Percentiles rank a stretch among this genome's conserved stretches.
These are phyloP conservation scores for Globisporangium recalcitrans DNA, from an alignment of 352 stramenopile genomes.

Conservation along the genomic window DNA sequence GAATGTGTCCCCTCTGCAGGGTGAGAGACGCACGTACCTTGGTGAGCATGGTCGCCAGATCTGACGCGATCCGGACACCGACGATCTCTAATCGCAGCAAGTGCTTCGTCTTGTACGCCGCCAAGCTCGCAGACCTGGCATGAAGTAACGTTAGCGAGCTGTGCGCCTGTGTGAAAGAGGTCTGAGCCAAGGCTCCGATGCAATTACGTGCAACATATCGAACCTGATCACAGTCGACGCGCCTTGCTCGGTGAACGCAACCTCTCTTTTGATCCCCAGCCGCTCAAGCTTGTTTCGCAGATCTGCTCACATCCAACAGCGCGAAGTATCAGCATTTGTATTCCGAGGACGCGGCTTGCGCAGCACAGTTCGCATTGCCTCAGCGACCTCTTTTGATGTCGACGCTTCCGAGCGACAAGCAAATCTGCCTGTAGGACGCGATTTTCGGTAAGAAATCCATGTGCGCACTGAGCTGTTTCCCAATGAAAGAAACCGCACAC, in stretches of 20 bases:
- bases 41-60: slow-evolving; percentile 20
- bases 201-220: not conserved
- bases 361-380: not conserved
- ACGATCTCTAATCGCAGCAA: slow-evolving; percentile 34
- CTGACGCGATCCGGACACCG: slow-evolving; percentile 23
- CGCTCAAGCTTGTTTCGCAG: slow-evolving; percentile 59
- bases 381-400: slow-evolving; percentile 40
- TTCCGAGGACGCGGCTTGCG: no score
- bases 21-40: slow-evolving; percentile 25
- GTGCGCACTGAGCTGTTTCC: slow-evolving; percentile 34
- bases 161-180: not conserved
- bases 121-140: slow-evolving; percentile 19
- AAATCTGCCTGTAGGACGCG: slow-evolving; percentile 31
- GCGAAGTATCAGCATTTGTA: not conserved
- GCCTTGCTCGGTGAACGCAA: slow-evolving; percentile 34
- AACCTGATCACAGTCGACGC: slow-evolving; percentile 32
- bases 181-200: not conserved
- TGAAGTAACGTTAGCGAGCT: not conserved
- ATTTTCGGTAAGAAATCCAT: slow-evolving; percentile 43
- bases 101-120: slow-evolving; percentile 24
- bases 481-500: not conserved
- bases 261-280: slow-evolving; percentile 39
- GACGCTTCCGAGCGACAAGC: slow-evolving; percentile 43
- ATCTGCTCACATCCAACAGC: slow-evolving; percentile 23
- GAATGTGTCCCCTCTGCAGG: not conserved